These are phyloP conservation scores for Colletotrichum sp. DNA, from an alignment of 2,329 filamentous ascomycete genomes.

Conservation along the genomic window DNA sequence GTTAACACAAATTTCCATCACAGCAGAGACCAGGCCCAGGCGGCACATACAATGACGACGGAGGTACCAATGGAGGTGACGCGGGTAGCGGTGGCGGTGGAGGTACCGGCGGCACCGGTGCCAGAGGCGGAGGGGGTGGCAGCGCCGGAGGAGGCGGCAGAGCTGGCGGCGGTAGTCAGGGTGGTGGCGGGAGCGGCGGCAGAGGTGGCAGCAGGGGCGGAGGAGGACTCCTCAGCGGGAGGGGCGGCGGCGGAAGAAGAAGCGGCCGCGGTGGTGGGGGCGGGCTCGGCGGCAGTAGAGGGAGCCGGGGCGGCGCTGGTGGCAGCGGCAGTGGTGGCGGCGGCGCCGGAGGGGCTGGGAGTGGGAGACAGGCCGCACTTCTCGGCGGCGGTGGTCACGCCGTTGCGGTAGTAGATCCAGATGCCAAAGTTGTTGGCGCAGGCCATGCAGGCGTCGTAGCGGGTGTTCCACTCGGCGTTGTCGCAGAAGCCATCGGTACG, in stretches of 20 bases:
- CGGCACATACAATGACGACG: conserved; percentile 11
- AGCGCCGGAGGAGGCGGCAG: not conserved
- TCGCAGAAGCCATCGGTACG: conserved; percentile 39
- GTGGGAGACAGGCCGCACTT: conserved; percentile 7
- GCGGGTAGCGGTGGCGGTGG: not conserved
- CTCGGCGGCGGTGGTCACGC: conserved; percentile 34
- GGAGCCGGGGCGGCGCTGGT: not conserved
- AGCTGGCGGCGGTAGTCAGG: not conserved
- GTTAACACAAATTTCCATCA: not conserved
- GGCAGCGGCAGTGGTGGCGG: not conserved
- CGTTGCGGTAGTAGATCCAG: conserved; percentile 47
- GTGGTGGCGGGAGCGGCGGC: not conserved
- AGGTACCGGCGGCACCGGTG: not conserved
- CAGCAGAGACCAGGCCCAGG: conserved; percentile 8
- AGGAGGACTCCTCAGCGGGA: not conserved
- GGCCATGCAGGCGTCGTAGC: conserved; percentile 45
- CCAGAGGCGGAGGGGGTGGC: not conserved
- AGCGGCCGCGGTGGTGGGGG: not conserved
- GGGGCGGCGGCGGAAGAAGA: not conserved
- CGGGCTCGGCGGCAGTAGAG: not conserved
- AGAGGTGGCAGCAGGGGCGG: not conserved
- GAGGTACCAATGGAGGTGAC: conserved; percentile 8
- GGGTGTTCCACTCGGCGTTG: conserved; percentile 39
- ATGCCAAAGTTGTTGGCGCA: conserved; percentile 48
- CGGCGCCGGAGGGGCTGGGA: conserved; percentile 11